Evolutionary conservation across 2,329 filamentous ascomycete genomes (phyloP), one percentile per base, ranked within the genome.

Genomic region (Fusarium armeniacum): DNA sequence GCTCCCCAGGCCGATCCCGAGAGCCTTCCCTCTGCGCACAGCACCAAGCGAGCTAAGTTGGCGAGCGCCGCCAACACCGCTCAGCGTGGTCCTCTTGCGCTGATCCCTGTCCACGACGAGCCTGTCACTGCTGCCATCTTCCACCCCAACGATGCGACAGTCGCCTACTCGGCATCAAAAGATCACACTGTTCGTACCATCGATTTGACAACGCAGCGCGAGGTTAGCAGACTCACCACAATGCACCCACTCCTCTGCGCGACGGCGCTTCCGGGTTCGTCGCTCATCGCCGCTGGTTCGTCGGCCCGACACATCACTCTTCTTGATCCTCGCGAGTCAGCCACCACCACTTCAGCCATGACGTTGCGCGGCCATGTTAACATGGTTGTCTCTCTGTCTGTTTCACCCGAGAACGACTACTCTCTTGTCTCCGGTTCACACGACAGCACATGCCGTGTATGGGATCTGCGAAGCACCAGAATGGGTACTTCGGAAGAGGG

Each of bases 111-210:
- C 55, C 91, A 98, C 85, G 87, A 88, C 58, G 86, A 89, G 13
- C 87, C 91, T 45, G 93, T 94, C 45, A 93, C 92, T 2, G 91
- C 91, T 56, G 92, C 91, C 38, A 86, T 93, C 49, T 98, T 99
- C 83, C 93, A 97, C 80, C 91, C 91, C 6, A 86, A 89, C 56
- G 95, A 98, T 80, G 82, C 90, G 13, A 97, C 93, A 16, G 93
- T 98, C 41, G 95, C 92, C 47, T 98, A 99, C 84, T 95, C 93
- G 2, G 89, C 90, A 24, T 97, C 94, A 20, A 92, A 93, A 82
- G 97, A 99, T 82, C 94, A 97, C 84, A 92, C 92, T 2, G 84
- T 98, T 73, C 91, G 91, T 69, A 98, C 96, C 0, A 92, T 97
- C 82, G 96, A 99, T 82, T 86, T 99, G 47, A 90, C 94, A 0